A percentile compares a stretch with the other conserved stretches of the same genome.
These are phyloP conservation scores for Potentilla sterilis DNA, from an alignment of 306 rosid genomes.

Conservation along the genomic window DNA sequence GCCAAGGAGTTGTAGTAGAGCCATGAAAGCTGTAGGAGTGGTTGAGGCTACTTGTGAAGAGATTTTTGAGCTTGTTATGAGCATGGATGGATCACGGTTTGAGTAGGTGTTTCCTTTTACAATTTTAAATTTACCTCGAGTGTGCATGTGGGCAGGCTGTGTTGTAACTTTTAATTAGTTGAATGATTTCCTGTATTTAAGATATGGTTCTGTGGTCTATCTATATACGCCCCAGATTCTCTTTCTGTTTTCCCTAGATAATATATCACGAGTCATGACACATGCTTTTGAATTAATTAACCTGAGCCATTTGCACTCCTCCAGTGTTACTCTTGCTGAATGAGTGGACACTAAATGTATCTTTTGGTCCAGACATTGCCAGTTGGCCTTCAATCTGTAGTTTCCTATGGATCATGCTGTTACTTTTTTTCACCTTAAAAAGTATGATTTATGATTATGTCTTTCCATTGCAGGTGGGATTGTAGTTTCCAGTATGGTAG, in stretches of 20 bases:
- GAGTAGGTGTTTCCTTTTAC: constrained; percentile 82
- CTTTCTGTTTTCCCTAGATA: neutral
- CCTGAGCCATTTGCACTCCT: neutral
- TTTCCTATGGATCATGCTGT: neutral
- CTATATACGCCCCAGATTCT: neutral
- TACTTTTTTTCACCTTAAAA: neutral
- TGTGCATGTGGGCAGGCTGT: neutral
- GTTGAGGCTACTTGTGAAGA: constrained; percentile 98
- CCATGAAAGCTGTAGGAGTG: constrained; percentile 99
- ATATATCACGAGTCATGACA: neutral
- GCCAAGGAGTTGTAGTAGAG: constrained; percentile 99
- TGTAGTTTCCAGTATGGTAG: constrained; percentile 89
- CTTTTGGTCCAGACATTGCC: neutral
- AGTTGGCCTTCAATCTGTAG: neutral
- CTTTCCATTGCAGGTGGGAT: constrained; percentile 77
- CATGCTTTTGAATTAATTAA: neutral
- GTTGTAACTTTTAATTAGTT: neutral
- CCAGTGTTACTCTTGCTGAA: neutral
- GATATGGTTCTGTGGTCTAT: neutral
- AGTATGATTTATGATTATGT: constrained; percentile 1
- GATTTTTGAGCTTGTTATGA: constrained; percentile 96
- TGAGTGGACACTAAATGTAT: neutral
- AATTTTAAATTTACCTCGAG: neutral
- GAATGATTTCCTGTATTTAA: neutral
- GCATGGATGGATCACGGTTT: constrained; percentile 99